Evolutionary conservation across 1,284 basidiomycete genomes (phyloP), one percentile per base, ranked within the genome.

Genomic region (Melampsora allii-populina): DNA sequence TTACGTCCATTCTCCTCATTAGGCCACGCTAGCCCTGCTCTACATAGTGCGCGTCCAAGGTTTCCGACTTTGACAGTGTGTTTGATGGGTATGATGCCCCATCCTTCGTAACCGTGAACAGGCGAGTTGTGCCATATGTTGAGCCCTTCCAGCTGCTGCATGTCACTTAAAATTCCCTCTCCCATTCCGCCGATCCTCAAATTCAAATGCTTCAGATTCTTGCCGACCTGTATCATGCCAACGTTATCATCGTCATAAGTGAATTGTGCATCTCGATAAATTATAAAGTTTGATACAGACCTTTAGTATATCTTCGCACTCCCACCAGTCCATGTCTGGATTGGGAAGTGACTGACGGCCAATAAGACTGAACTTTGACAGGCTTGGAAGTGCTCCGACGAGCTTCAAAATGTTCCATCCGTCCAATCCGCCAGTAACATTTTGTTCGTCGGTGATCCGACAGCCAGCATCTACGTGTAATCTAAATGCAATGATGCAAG

Each of bases 391-490:
- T 27, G 5, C 48, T 14, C 27, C 29, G 9, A 65, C 19, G 48
- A 73, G 63, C 29, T 65, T 24, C 17, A 3, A 45, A n/a, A 73
- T 24, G 3, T 61, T 65, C 71, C 71, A 73, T 21, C 33, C 21
- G n/a, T 65, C 46, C 5, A 10, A 31, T 7, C n/a, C 48, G 4
- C 56, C 31, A 10, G 42, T 31, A n/a, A n/a, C 21, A 12, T 36
- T 59, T 5, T 48, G n/a, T 56, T 64, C 63, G 29, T 65, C 71
- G 48, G 58, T 63, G 27, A 73, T 17, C 21, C 59, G 50, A 29
- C 71, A 73, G 3, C 63, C 71, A 14, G 71, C 71, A 46, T 73
- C 71, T 19, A 73, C 45, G 31, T 73, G 71, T 36, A 73, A 59
- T 63, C 71, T 73, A 29, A n/a, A 59, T 33, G 19, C 27, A 42